Percentiles rank a stretch among this genome's conserved stretches.
phyloP scores from a whole-genome alignment of 495 filamentous ascomycete genomes.

The Penicillium lagena region DNA sequence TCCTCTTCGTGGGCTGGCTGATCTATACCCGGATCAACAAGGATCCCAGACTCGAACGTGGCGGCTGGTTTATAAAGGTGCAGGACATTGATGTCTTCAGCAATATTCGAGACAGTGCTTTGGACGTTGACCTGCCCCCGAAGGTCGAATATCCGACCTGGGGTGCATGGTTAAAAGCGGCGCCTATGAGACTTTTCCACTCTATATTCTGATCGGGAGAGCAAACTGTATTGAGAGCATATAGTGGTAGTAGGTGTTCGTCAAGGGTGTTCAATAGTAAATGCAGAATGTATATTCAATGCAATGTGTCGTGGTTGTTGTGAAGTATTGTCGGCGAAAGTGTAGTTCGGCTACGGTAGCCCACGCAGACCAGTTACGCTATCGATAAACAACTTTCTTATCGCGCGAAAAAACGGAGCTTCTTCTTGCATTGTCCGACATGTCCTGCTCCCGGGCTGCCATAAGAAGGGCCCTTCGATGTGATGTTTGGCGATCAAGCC shows the following conservation, averaged over 20 bases:
- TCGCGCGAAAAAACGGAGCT: conserved; percentile 14
- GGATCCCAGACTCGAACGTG: conserved; percentile 18
- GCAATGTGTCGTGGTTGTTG: too few species aligned
- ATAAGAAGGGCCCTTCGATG: conserved; percentile 11
- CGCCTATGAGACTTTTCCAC: conserved; percentile 17
- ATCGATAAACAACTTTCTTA: conserved; percentile 15
- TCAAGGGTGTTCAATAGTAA: too few species aligned
- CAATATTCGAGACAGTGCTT: conserved; percentile 14
- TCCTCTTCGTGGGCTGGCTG: conserved; percentile 31
- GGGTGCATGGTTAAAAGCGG: conserved; percentile 20
- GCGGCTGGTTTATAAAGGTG: conserved; percentile 12
- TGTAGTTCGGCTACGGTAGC: not conserved
- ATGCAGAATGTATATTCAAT: too few species aligned
- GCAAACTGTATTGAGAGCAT: too few species aligned
- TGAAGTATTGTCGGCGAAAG: too few species aligned
- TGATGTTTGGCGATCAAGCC: not conserved
- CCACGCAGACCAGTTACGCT: conserved; percentile 2
- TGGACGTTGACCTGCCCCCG: conserved; percentile 20
- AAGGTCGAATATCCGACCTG: conserved; percentile 20
- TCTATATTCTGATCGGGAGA: conserved; percentile 32
- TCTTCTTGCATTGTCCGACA: conserved; percentile 10
- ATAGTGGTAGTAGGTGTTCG: too few species aligned
- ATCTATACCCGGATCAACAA: conserved; percentile 17
- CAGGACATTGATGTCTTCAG: conserved; percentile 19
- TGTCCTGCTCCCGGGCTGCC: conserved; percentile 27